Evolutionary conservation across 306 rosid species (phyloP).

Genomic region (Dicorynia guianensis): DNA sequence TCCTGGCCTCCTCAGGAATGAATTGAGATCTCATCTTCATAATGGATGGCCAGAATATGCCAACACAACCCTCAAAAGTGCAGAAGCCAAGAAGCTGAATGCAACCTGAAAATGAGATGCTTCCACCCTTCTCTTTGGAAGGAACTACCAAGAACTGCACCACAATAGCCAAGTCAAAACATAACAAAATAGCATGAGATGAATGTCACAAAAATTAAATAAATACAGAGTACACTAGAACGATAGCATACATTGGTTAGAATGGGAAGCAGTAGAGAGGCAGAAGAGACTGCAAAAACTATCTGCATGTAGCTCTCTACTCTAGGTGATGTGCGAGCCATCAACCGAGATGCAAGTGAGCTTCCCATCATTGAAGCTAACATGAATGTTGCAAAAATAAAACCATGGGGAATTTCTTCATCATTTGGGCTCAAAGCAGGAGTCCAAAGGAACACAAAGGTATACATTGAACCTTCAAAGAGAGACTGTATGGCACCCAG

Average conservation of each 20-base stretch:
- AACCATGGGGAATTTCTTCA: conserved; percentile 93
- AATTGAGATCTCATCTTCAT: conserved; percentile 99
- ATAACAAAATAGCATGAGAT: conserved; percentile 38
- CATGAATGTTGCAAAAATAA: conserved; percentile 95
- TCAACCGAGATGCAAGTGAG: conserved; percentile 82
- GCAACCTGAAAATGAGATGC: conserved; percentile 75
- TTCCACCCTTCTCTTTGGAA: conserved; percentile 68
- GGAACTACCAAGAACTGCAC: conserved; percentile 77
- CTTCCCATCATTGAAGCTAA: conserved; percentile 98
- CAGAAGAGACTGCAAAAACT: conserved; percentile 72
- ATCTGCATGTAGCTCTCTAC: conserved; percentile 94
- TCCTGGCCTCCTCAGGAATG: conserved; percentile 98
- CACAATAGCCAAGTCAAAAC: conserved; percentile 48
- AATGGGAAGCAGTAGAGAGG: conserved; percentile 79
- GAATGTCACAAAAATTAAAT: conserved; percentile 3
- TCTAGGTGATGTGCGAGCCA: conserved; percentile 69
- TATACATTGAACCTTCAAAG: conserved; percentile 96
- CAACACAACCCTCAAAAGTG: conserved; percentile 88
- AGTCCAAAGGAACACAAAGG: conserved; percentile 95
- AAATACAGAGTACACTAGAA: conserved; percentile 25
- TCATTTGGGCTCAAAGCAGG: conserved; percentile 95
- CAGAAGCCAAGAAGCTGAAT: conserved; percentile 91
- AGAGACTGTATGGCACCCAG: conserved; percentile 94
- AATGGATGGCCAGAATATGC: conserved; percentile 98
- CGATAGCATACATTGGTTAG: conserved; percentile 66